Percentiles rank a stretch among this genome's conserved stretches.
Evolutionary conservation across 768 basidiomycete species (phyloP).

Genomic region (Solioccasus polychromus): DNA sequence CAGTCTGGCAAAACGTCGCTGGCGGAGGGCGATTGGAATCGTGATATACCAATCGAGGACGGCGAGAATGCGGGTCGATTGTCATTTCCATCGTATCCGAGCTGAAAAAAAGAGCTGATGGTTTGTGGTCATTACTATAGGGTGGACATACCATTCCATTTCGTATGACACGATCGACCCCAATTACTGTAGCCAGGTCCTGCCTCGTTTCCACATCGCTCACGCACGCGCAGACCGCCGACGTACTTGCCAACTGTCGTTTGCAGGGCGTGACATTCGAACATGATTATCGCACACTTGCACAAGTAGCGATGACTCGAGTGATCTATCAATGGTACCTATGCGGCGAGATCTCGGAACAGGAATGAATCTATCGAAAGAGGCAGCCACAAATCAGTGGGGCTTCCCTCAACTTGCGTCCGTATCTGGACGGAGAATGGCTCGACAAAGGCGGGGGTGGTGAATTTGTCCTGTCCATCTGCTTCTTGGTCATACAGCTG

Average conservation of each 20-base stretch:
- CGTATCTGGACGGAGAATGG: constrained; percentile 49
- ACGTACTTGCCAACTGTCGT: constrained; percentile 22
- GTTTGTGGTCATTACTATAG: constrained; percentile 26
- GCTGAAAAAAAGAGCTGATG: background rate
- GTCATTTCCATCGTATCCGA: background rate
- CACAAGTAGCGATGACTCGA: background rate
- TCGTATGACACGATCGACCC: constrained; percentile 40
- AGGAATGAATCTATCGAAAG: background rate
- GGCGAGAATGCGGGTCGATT: constrained; percentile 36
- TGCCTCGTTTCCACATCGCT: constrained; percentile 21
- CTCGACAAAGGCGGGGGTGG: constrained; percentile 40
- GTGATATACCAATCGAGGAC: constrained; percentile 35
- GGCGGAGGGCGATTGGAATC: constrained; percentile 43
- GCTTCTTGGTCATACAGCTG: constrained; percentile 41
- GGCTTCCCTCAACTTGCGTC: constrained; percentile 52
- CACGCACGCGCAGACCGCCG: constrained; percentile 28
- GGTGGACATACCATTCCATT: constrained; percentile 53
- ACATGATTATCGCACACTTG: too few species aligned
- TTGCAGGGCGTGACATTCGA: background rate
- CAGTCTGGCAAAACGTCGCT: constrained; percentile 37
- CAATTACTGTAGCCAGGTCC: constrained; percentile 36
- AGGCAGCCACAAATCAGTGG: constrained; percentile 35
- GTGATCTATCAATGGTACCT: background rate
- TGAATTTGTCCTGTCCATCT: constrained; percentile 43
- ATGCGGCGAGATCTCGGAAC: background rate